Percentiles rank a stretch among this genome's conserved stretches.
Evolutionary conservation across 768 basidiomycete genomes (phyloP).

Genomic region (Coprinellus micaceus): DNA sequence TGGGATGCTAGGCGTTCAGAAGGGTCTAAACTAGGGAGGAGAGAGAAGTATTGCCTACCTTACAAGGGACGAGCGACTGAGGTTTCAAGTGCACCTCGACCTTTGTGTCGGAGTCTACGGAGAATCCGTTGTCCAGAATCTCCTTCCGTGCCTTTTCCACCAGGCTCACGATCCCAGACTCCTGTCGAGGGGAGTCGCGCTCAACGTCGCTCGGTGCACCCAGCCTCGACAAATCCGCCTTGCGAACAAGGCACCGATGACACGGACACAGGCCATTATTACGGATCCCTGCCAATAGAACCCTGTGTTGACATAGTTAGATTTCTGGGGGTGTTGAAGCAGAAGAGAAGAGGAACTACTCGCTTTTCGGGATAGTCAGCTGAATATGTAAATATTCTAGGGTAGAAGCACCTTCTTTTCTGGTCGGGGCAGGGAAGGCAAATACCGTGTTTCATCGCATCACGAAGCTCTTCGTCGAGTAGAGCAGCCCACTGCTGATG

Average conservation of each 20-base stretch:
- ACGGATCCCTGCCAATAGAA: slow-evolving; percentile 25
- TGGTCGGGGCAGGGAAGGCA: slow-evolving; percentile 29
- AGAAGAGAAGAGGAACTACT: slow-evolving; percentile 8
- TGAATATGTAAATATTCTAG: slow-evolving; percentile 32
- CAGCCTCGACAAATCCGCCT: slow-evolving; percentile 20
- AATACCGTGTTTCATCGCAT: slow-evolving; percentile 32
- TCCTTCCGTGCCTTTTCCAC: not conserved
- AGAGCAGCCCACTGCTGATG: slow-evolving; percentile 29
- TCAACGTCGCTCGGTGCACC: slow-evolving; percentile 18
- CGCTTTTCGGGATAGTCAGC: slow-evolving; percentile 42
- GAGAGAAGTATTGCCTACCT: slow-evolving; percentile 1
- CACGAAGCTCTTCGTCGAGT: slow-evolving; percentile 29
- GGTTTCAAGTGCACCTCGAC: not conserved
- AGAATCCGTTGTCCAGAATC: not conserved
- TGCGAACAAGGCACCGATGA: slow-evolving; percentile 25
- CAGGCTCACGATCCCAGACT: not conserved
- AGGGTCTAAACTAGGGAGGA: not conserved
- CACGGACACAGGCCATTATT: slow-evolving; percentile 31
- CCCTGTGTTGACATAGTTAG: slow-evolving; percentile 11
- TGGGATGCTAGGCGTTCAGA: slow-evolving; percentile 3
- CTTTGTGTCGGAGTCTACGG: not conserved
- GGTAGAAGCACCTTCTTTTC: slow-evolving; percentile 25
- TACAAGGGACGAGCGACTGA: slow-evolving; percentile 11
- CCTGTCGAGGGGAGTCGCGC: slow-evolving; percentile 11
- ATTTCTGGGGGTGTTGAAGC: not conserved